Percentiles rank a stretch among this genome's conserved stretches.
Conservation (phyloP, 164 flowering plant genomes). For the Berberis vulgaris region DNA sequence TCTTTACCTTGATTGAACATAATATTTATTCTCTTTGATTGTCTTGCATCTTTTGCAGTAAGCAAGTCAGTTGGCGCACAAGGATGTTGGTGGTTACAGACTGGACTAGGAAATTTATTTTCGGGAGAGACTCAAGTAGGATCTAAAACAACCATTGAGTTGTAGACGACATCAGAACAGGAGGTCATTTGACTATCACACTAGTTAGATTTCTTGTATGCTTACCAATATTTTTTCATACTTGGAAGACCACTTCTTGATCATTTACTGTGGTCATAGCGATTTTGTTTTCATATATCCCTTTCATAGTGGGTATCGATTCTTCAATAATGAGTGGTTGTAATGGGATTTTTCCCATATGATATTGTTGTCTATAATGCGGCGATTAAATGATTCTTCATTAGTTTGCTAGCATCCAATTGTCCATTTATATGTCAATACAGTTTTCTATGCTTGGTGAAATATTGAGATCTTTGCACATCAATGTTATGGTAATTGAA, state of each 20-base stretch:
- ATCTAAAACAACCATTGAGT: constrained; percentile 22
- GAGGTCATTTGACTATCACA: too few relatives aligned
- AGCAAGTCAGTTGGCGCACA: constrained; percentile 95
- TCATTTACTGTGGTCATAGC: neutral
- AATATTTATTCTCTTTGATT: too few relatives aligned
- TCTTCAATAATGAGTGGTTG: constrained; percentile 1
- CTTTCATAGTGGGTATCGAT: neutral
- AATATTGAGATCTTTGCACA: too few relatives aligned
- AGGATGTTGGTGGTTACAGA: constrained; percentile 77
- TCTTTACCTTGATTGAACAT: too few relatives aligned
- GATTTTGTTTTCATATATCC: neutral
- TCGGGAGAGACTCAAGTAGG: constrained; percentile 87
- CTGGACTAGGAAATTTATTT: constrained; percentile 75
- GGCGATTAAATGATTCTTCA: neutral
- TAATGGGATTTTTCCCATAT: neutral
- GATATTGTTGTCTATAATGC: neutral
- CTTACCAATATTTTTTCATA: neutral
- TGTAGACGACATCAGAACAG: neutral
- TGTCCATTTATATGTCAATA: too few relatives aligned
- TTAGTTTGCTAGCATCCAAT: neutral
- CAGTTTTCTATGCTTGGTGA: too few relatives aligned
- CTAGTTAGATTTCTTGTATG: neutral
- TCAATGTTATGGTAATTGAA: too few relatives aligned
- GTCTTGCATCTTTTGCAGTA: constrained; percentile 33
- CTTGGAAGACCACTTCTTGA: neutral